These are phyloP conservation scores for Coniochaeta pulveracea DNA, from an alignment of 2,329 filamentous ascomycete species.

Conservation along the genomic window DNA sequence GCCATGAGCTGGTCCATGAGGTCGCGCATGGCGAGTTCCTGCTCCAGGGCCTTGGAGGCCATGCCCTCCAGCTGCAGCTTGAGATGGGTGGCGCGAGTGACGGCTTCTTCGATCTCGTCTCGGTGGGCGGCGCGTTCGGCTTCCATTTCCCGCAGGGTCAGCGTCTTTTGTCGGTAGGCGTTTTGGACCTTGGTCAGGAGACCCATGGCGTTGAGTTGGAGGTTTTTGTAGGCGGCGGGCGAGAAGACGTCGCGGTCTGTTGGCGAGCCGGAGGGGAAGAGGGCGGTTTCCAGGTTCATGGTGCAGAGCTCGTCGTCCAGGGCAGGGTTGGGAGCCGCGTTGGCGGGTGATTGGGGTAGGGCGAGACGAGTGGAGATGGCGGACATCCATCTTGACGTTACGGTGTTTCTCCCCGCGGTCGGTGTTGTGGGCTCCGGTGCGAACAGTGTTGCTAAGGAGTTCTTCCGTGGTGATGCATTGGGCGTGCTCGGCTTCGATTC, in stretches of 20 bases:
- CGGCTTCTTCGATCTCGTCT: constrained; percentile 46
- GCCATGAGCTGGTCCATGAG: constrained; percentile 32
- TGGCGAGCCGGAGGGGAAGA: constrained; percentile 35
- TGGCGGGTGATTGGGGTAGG: constrained; percentile 12
- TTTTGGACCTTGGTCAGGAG: constrained; percentile 44
- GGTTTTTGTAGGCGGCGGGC: constrained; percentile 47
- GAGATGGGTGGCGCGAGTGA: constrained; percentile 39
- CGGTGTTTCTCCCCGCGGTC: constrained; percentile 18
- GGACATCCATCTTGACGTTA: constrained; percentile 31
- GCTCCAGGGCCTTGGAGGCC: constrained; percentile 38
- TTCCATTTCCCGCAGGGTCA: constrained; percentile 36
- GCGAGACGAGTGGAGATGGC: constrained; percentile 28
- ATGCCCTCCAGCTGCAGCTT: constrained; percentile 51
- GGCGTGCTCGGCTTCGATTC: too few species aligned
- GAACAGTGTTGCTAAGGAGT: too few species aligned
- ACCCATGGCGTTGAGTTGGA: constrained; percentile 45
- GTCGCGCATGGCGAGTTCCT: constrained; percentile 35
- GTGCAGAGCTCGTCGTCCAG: constrained; percentile 41
- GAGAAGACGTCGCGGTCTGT: constrained; percentile 39
- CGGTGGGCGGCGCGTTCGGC: constrained; percentile 40
- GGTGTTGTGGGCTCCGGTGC: constrained; percentile 21
- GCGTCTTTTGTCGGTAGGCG: constrained; percentile 43
- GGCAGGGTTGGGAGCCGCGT: constrained; percentile 10
- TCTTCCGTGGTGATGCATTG: too few species aligned
- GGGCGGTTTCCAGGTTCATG: constrained; percentile 41